These are phyloP conservation scores for Gossypium anomalum DNA, from an alignment of 345 rosid species.

Conservation along the genomic window DNA sequence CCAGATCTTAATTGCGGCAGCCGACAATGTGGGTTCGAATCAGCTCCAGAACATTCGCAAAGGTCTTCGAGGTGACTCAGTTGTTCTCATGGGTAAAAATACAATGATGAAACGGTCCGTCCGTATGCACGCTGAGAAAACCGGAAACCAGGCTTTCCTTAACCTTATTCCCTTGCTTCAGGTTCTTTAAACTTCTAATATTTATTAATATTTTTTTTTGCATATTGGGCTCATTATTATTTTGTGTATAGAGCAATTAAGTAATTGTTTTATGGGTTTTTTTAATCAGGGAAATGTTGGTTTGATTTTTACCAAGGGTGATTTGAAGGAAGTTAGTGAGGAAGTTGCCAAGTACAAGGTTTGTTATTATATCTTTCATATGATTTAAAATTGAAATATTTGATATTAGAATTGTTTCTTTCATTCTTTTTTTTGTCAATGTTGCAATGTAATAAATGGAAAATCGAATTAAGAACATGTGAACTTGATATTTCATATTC, in stretches of 20 bases:
- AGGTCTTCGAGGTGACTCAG: constrained; percentile 78
- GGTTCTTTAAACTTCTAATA: constrained; percentile 28
- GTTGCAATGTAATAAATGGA: too few relatives aligned
- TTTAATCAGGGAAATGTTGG: constrained; percentile 77
- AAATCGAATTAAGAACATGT: too few relatives aligned
- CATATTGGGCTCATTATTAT: neutral
- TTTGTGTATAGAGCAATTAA: neutral
- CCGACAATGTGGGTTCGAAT: constrained; percentile 89
- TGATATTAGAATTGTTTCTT: neutral
- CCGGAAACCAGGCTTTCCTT: constrained; percentile 52
- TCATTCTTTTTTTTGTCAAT: too few relatives aligned
- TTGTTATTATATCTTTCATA: neutral
- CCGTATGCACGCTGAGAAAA: constrained; percentile 68
- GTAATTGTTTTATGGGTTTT: neutral
- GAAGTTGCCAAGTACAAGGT: constrained; percentile 97
- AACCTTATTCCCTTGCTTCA: constrained; percentile 80
- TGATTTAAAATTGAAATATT: neutral
- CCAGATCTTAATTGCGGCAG: constrained; percentile 71
- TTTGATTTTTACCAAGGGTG: constrained; percentile 92
- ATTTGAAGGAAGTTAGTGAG: constrained; percentile 92
- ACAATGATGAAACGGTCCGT: constrained; percentile 95
- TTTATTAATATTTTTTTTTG: neutral
- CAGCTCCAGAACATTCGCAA: constrained; percentile 83
- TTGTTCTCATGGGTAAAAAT: constrained; percentile 93
- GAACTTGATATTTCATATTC: too few relatives aligned